phyloP scores from a whole-genome alignment of 768 basidiomycete genomes.

The Rhizopogon sp. region DNA sequence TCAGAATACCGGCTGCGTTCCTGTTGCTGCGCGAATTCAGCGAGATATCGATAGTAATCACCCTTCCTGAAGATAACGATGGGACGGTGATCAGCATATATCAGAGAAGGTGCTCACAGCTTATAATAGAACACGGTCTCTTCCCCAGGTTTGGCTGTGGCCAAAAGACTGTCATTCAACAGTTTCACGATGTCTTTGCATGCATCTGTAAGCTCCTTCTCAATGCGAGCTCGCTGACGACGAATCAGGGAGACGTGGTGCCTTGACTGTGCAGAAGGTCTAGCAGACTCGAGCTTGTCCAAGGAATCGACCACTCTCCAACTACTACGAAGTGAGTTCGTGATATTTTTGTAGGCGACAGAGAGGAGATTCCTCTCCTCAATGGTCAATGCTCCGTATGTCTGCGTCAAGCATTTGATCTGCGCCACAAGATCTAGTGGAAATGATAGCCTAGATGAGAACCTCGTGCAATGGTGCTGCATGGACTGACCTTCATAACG shows the following conservation, averaged over 20 bases:
- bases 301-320: slow-evolving; percentile 80
- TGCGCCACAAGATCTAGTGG: slow-evolving; percentile 67
- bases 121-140: slow-evolving; percentile 89
- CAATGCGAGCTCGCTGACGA: slow-evolving; percentile 69
- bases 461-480: neutral
- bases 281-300: slow-evolving; percentile 52
- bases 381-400: slow-evolving; percentile 64
- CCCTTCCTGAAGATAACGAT: slow-evolving; percentile 55
- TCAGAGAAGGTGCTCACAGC: slow-evolving; percentile 45
- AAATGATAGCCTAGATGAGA: slow-evolving; percentile 2
- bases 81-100: slow-evolving; percentile 7
- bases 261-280: slow-evolving; percentile 23
- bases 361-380: slow-evolving; percentile 89
- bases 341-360: slow-evolving; percentile 88
- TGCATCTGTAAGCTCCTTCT: slow-evolving; percentile 67
- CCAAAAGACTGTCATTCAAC: slow-evolving; percentile 55
- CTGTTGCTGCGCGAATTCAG: slow-evolving; percentile 74
- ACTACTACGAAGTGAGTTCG: slow-evolving; percentile 75
- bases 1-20: slow-evolving; percentile 67
- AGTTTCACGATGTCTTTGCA: slow-evolving; percentile 78
- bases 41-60: slow-evolving; percentile 89
- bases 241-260: slow-evolving; percentile 62
- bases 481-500: slow-evolving; percentile 70
- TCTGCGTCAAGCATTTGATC: slow-evolving; percentile 70
- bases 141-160: slow-evolving; percentile 67